These are phyloP conservation scores for Phytophthora sp. DNA, from an alignment of 352 stramenopile genomes.

Conservation along the genomic window DNA sequence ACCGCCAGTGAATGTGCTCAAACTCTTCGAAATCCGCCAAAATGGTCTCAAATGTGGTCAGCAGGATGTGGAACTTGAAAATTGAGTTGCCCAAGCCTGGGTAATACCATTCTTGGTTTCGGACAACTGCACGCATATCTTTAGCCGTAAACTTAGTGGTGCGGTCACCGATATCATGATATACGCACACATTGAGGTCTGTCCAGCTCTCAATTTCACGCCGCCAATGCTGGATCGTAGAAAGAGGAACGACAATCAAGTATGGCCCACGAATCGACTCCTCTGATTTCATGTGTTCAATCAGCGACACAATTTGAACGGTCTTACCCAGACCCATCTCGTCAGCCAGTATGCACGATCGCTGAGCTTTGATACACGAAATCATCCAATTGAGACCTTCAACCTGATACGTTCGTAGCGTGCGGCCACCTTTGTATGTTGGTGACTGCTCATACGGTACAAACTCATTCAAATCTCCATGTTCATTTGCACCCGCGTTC, in stretches of 20 bases:
- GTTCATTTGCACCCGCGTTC: slow-evolving; percentile 12
- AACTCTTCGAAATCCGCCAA: slow-evolving; percentile 86
- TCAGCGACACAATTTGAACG: slow-evolving; percentile 95
- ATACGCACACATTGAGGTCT: slow-evolving; percentile 98
- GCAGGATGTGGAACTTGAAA: slow-evolving; percentile 88
- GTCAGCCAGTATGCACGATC: slow-evolving; percentile 90
- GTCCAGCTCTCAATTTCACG: slow-evolving; percentile 93
- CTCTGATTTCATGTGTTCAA: slow-evolving; percentile 88
- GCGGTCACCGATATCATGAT: slow-evolving; percentile 94
- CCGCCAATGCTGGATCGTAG: slow-evolving; percentile 89
- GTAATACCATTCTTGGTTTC: slow-evolving; percentile 90
- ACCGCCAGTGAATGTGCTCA: slow-evolving; percentile 86
- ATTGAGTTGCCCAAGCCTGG: slow-evolving; percentile 90
- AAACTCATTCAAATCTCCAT: slow-evolving; percentile 66
- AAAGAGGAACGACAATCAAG: slow-evolving; percentile 88
- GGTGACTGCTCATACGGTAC: slow-evolving; percentile 90
- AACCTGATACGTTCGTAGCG: slow-evolving; percentile 83
- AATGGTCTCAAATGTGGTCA: slow-evolving; percentile 88
- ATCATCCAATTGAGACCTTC: slow-evolving; percentile 92
- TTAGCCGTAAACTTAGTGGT: slow-evolving; percentile 85
- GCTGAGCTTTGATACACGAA: slow-evolving; percentile 86
- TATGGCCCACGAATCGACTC: slow-evolving; percentile 86
- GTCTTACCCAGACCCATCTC: slow-evolving; percentile 96
- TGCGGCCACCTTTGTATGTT: slow-evolving; percentile 87
- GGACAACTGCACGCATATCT: slow-evolving; percentile 87